Base-by-base conservation (phyloP, 305 asterid species). In the Vinca major region DNA sequence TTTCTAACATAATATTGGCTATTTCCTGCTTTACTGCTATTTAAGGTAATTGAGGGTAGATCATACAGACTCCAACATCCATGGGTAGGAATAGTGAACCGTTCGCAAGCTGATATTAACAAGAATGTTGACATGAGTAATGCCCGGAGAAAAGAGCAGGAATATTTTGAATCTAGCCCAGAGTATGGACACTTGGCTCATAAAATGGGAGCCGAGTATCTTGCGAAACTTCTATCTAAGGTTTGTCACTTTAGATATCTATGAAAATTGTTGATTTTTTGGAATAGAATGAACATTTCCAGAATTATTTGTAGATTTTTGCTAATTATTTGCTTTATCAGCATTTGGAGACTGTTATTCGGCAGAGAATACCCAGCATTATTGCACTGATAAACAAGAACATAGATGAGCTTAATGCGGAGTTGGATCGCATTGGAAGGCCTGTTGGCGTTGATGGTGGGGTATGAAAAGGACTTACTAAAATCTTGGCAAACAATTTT, bases 41-140 rank as follows among this genome's bases (percentile, higher is more conserved):
- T 54, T 66, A 77, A 92, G 98, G 98, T 92, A 72, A 89, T 92
- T 57, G 98, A 92, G 82, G 98, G 98, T 55, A 87, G 90, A 85
- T 62, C 97, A 17, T 92, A 92, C 84, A 88, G 85, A 82, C 97
- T 92, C 78, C 84, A 80, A 73, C 90, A 92, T 81, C 98, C 98
- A 61, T 92, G 98, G 98, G 98, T 92, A 41, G 98, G 98, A 75
- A 84, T 92, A 56, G 96, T 92, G 71, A 92, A 92, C 74, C 96
- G 97, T 68, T 92, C 98, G 61, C 98, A 92, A 80, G 98, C 96
- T 80, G 98, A 91, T 72, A 92, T 92, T 73, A 90, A 90, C 77
- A 92, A 90, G 85, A 90, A 87, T 63, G 96, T 90, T 55, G 81
- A 88, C 90, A 92, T 92, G 98, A 69, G 75, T 67, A 66, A 71